Conservation (phyloP, 1,284 basidiomycete genomes). For the Anthracocystis setariae region DNA sequence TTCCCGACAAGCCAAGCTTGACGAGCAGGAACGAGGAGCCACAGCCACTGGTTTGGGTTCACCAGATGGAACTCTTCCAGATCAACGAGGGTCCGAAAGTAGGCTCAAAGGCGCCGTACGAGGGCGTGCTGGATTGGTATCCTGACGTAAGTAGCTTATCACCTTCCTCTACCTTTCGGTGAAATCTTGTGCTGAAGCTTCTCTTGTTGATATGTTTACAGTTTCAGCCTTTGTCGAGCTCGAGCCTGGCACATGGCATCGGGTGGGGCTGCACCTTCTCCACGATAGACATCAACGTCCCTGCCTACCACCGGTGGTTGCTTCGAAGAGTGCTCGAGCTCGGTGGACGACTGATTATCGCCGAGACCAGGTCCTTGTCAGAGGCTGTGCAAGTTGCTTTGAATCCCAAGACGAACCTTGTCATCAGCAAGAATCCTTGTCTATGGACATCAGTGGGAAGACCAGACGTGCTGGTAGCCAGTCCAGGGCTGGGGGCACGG, state of each 20-base stretch:
- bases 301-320: conserved; percentile 53
- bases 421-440: neutral
- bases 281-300: conserved; percentile 57
- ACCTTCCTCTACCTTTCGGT: neutral
- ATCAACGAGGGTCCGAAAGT: neutral
- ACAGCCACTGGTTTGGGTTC: conserved; percentile 54
- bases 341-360: conserved; percentile 44
- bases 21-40: neutral
- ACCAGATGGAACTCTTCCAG: conserved; percentile 54
- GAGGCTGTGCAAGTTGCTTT: conserved; percentile 15
- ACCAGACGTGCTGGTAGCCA: conserved; percentile 35
- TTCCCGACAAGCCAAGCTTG: neutral
- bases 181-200: neutral
- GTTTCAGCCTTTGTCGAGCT: conserved; percentile 24
- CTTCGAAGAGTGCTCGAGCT: conserved; percentile 39
- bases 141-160: conserved; percentile 41
- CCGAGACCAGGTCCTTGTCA: conserved; percentile 9
- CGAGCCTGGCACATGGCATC: conserved; percentile 15
- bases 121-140: conserved; percentile 53
- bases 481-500: conserved; percentile 53
- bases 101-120: conserved; percentile 12
- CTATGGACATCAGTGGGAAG: neutral
- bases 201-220: neutral
- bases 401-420: neutral
- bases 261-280: conserved; percentile 47